Percentiles rank a stretch among this genome's conserved stretches.
These are phyloP conservation scores for Myxozyma neotropica DNA, from an alignment of 805 yeast species.

Conservation along the genomic window DNA sequence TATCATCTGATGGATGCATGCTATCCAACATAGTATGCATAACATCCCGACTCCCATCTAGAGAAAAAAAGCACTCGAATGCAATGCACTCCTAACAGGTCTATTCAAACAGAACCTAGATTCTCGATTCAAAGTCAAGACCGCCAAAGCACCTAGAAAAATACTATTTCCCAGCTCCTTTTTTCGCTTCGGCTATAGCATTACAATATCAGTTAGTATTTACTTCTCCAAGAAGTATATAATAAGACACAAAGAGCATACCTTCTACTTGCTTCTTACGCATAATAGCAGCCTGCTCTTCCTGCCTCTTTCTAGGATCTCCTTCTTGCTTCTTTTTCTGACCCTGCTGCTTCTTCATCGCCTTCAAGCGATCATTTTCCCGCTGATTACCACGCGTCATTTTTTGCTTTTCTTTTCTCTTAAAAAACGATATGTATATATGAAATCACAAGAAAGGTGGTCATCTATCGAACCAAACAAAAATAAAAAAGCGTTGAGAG, in stretches of 20 bases:
- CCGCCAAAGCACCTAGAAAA: background rate
- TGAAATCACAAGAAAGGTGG: no score
- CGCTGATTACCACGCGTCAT: conserved; percentile 90
- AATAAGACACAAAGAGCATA: no score
- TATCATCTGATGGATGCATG: background rate
- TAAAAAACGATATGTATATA: background rate
- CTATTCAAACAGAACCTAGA: no score
- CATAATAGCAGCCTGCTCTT: conserved; percentile 85
- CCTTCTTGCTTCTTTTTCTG: conserved; percentile 73
- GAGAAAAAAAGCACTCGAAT: no score
- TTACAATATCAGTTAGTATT: background rate
- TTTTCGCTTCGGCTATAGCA: conserved; percentile 23
- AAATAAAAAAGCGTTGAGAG: no score
- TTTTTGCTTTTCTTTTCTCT: background rate
- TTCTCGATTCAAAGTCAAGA: no score
- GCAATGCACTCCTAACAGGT: no score
- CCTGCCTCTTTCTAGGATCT: conserved; percentile 83
- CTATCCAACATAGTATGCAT: no score
- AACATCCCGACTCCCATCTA: no score
- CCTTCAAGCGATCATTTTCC: conserved; percentile 88
- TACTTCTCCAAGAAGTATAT: background rate
- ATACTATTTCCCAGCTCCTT: conserved; percentile 11
- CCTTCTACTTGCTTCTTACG: conserved; percentile 87
- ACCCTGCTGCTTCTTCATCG: conserved; percentile 65
- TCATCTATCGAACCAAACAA: no score